Evolutionary conservation across 192 early-diverging fungal genomes (phyloP).

Genomic region (Rhizophagus clarus): DNA sequence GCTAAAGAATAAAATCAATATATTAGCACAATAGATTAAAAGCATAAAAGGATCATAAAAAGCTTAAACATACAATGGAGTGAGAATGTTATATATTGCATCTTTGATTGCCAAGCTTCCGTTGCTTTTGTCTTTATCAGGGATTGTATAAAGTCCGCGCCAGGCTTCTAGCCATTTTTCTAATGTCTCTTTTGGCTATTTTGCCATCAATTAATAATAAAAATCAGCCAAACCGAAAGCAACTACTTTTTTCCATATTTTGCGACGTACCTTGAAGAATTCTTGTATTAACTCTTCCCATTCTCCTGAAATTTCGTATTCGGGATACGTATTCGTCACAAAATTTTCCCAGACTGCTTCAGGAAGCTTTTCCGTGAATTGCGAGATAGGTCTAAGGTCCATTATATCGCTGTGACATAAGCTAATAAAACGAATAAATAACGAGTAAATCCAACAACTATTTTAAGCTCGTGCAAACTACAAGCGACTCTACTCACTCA

Average conservation of each 20-base stretch:
- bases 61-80: slow-evolving; percentile 28
- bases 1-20: slow-evolving; percentile 24
- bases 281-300: slow-evolving; percentile 21
- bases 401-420: slow-evolving; percentile 30
- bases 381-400: slow-evolving; percentile 12
- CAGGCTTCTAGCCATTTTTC: slow-evolving; percentile 27
- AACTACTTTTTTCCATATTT: background rate
- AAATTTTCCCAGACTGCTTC: slow-evolving; percentile 18
- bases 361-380: slow-evolving; percentile 1
- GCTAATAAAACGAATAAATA: slow-evolving; percentile 12
- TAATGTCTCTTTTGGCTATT: slow-evolving; percentile 26
- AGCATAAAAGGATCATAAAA: slow-evolving; percentile 26
- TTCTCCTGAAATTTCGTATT: background rate
- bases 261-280: slow-evolving; percentile 18
- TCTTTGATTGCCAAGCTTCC: slow-evolving; percentile 26
- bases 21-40: slow-evolving; percentile 9
- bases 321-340: slow-evolving; percentile 20
- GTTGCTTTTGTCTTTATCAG: slow-evolving; percentile 26
- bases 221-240: slow-evolving; percentile 28
- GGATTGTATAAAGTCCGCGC: slow-evolving; percentile 25
- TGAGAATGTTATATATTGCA: slow-evolving; percentile 28
- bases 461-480: background rate
- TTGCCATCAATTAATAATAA: slow-evolving; percentile 33
- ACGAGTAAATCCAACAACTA: background rate
- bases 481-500: slow-evolving; percentile 24